Conservation (phyloP, 805 yeast genomes). For the Yarrowia bubula region DNA sequence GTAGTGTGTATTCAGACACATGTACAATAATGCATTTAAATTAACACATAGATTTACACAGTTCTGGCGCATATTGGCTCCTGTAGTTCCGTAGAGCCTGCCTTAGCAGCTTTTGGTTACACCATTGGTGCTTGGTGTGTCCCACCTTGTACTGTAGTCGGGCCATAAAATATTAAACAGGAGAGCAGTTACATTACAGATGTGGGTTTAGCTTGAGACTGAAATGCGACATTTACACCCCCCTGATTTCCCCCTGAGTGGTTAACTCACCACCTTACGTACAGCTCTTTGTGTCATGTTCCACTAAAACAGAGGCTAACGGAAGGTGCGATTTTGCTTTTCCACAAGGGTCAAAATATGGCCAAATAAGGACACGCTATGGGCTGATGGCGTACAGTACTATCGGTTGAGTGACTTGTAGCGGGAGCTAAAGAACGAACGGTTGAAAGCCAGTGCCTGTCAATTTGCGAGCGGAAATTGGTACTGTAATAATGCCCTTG, state of each 20-base stretch:
- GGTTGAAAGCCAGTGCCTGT: too few species aligned
- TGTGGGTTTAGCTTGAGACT: not conserved
- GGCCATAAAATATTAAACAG: too few species aligned
- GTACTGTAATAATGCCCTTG: too few species aligned
- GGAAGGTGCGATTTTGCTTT: not conserved
- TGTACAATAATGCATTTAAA: conserved; percentile 7
- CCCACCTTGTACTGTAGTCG: too few species aligned
- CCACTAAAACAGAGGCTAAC: not conserved
- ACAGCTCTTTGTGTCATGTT: not conserved
- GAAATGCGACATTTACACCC: not conserved
- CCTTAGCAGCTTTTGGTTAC: too few species aligned
- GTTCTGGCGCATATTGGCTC: not conserved
- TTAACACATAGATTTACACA: not conserved
- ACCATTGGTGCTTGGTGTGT: too few species aligned
- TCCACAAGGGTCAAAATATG: not conserved
- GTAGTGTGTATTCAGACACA: not conserved
- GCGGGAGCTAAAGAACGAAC: too few species aligned
- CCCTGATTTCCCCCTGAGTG: not conserved
- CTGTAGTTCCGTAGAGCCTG: not conserved
- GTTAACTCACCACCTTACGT: too few species aligned
- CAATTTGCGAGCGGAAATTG: too few species aligned
- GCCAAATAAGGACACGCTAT: not conserved
- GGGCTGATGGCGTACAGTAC: not conserved
- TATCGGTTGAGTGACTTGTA: too few species aligned
- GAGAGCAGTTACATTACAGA: too few species aligned